phyloP scores from a whole-genome alignment of 169 alveolate species.

The Cytauxzoon felis region DNA sequence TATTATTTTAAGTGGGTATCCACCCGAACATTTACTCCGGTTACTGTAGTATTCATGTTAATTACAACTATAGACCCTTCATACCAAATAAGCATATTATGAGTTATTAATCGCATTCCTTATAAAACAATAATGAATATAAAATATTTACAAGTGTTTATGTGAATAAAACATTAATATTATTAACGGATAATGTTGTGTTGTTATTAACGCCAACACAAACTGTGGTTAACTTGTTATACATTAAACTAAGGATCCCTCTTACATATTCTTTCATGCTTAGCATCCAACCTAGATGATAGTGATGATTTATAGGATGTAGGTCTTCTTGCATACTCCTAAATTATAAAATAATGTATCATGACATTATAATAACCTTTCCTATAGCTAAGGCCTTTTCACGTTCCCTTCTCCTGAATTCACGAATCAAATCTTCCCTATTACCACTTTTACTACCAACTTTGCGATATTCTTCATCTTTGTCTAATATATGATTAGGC shows the following conservation, averaged over 20 bases:
- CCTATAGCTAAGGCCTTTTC: slow-evolving; percentile 74
- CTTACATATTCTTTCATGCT: slow-evolving; percentile 22
- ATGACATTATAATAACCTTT: slow-evolving; percentile 28
- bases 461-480: slow-evolving; percentile 11
- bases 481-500: neutral
- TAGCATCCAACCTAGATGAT: slow-evolving; percentile 61
- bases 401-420: slow-evolving; percentile 66
- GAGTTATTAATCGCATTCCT: slow-evolving; percentile 72
- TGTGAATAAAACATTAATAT: neutral
- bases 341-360: neutral
- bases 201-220: neutral
- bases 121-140: slow-evolving; percentile 8
- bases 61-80: slow-evolving; percentile 17
- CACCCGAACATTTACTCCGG: slow-evolving; percentile 62
- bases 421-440: slow-evolving; percentile 61
- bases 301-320: slow-evolving; percentile 72
- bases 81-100: slow-evolving; percentile 73
- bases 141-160: neutral
- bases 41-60: slow-evolving; percentile 48
- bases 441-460: slow-evolving; percentile 30
- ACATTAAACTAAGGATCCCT: neutral
- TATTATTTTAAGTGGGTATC: slow-evolving; percentile 66
- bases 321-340: slow-evolving; percentile 74
- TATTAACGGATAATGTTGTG: neutral
- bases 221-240: neutral